phyloP scores from a whole-genome alignment of 495 filamentous ascomycete species.

The Tricharina praecox region DNA sequence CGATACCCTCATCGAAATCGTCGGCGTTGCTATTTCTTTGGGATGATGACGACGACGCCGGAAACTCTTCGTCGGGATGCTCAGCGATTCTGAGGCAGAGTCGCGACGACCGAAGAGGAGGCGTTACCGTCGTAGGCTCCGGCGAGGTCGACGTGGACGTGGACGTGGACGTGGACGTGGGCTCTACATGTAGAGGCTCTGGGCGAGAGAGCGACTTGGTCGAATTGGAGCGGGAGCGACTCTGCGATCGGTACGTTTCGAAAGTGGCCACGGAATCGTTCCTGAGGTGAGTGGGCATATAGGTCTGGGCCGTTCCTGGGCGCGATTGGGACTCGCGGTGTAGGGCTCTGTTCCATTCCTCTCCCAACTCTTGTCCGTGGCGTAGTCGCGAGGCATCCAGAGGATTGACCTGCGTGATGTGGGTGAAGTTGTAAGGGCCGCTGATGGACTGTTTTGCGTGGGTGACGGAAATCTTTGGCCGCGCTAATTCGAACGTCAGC shows the following conservation, averaged over 20 bases:
- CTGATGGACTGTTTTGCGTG: conserved; percentile 22
- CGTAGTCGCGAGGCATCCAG: conserved; percentile 11
- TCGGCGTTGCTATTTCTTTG: too few species aligned
- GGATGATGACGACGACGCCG: conserved; percentile 4
- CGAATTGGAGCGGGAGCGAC: conserved; percentile 18
- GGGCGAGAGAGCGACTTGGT: conserved; percentile 13
- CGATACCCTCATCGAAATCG: conserved; percentile 1
- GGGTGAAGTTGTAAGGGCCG: conserved; percentile 25
- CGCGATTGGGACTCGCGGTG: conserved; percentile 5
- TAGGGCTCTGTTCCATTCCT: conserved; percentile 8
- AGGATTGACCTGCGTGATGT: conserved; percentile 21
- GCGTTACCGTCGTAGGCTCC: conserved; percentile 4
- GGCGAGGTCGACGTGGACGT: not conserved
- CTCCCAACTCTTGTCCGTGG: not conserved
- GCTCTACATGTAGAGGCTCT: conserved; percentile 11
- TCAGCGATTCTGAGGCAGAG: conserved; percentile 19
- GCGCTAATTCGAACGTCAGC: conserved; percentile 9
- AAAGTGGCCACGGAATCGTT: conserved; percentile 7
- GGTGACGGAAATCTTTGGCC: too few species aligned
- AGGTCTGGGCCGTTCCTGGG: conserved; percentile 1
- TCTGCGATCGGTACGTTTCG: conserved; percentile 8
- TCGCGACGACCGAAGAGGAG: conserved; percentile 17
- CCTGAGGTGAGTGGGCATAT: not conserved
- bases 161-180: not conserved
- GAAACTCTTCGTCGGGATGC: conserved; percentile 16